These are phyloP conservation scores for Citrus cavaleriei DNA, from an alignment of 345 rosid species.

Conservation along the genomic window DNA sequence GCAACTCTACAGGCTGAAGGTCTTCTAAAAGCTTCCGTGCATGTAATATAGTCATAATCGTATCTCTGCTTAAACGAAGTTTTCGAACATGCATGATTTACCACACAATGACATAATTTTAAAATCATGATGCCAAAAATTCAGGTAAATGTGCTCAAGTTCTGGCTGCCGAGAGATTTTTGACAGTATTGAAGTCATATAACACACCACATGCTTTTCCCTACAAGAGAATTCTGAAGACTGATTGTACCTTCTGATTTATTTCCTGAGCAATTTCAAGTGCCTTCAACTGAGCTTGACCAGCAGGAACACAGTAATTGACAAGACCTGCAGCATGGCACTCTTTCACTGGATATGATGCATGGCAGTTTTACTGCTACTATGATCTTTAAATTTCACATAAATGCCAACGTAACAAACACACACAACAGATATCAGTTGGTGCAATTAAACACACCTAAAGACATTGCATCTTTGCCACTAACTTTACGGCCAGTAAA, in stretches of 20 bases:
- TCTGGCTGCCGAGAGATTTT: neutral
- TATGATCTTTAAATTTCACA: neutral
- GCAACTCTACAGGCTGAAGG: neutral
- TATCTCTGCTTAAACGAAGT: neutral
- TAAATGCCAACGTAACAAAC: neutral
- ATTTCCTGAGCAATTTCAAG: slow-evolving; percentile 79
- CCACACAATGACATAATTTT: neutral
- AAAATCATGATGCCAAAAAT: neutral
- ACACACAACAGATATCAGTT: neutral
- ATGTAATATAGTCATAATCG: neutral
- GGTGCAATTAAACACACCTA: slow-evolving; percentile 41
- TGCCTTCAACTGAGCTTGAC: slow-evolving; percentile 75
- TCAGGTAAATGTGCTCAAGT: neutral
- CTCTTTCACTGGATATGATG: neutral
- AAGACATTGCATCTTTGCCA: slow-evolving; percentile 63
- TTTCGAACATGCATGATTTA: neutral
- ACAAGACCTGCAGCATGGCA: slow-evolving; percentile 54
- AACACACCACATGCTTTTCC: neutral
- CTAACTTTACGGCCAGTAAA: slow-evolving; percentile 71
- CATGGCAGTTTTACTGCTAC: too few species aligned
- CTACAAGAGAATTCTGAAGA: neutral
- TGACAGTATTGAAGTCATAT: neutral
- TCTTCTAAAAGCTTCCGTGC: neutral
- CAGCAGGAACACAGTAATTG: slow-evolving; percentile 64
- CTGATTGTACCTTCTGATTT: slow-evolving; percentile 55